Evolutionary conservation across 495 filamentous ascomycete species (phyloP).

Genomic region (Evansstolkia leycettana): DNA sequence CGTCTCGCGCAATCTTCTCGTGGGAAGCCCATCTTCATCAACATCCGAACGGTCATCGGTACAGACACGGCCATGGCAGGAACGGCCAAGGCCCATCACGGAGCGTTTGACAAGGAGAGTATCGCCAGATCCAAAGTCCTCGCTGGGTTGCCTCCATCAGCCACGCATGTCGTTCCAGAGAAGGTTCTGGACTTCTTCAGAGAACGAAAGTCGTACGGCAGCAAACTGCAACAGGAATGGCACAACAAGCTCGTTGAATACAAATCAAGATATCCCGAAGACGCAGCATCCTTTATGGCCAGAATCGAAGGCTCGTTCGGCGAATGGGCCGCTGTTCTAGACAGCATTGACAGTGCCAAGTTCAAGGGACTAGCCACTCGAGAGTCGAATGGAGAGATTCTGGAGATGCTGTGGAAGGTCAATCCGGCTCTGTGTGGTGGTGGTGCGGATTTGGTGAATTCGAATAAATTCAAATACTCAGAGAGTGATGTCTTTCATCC

Average conservation of each 20-base stretch:
- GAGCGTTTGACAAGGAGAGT: conserved; percentile 21
- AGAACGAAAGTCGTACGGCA: conserved; percentile 10
- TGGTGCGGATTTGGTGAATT: conserved; percentile 10
- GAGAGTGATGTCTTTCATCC: conserved; percentile 13
- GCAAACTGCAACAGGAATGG: conserved; percentile 18
- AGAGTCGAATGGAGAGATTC: conserved; percentile 2
- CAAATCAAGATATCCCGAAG: conserved; percentile 15
- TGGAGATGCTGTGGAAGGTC: conserved; percentile 3
- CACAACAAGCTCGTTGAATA: conserved; percentile 18
- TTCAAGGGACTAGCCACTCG: conserved; percentile 3
- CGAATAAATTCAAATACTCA: conserved; percentile 6
- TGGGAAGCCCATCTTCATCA: conserved; percentile 36
- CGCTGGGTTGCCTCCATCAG: conserved; percentile 2
- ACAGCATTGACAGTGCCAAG: neutral
- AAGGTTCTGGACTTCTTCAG: conserved; percentile 2
- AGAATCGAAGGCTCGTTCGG: conserved; percentile 5
- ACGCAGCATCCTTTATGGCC: conserved; percentile 18
- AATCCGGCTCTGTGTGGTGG: conserved; percentile 5
- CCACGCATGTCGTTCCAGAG: conserved; percentile 1
- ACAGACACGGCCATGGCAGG: conserved; percentile 24
- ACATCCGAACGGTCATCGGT: conserved; percentile 35
- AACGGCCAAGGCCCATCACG: conserved; percentile 26
- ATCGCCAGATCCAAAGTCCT: conserved; percentile 9
- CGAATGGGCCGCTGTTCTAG: neutral
- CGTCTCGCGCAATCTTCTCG: conserved; percentile 12